Evolutionary conservation across 768 basidiomycete species (phyloP).

Genomic region (Naganishia vaughanmartiniae): DNA sequence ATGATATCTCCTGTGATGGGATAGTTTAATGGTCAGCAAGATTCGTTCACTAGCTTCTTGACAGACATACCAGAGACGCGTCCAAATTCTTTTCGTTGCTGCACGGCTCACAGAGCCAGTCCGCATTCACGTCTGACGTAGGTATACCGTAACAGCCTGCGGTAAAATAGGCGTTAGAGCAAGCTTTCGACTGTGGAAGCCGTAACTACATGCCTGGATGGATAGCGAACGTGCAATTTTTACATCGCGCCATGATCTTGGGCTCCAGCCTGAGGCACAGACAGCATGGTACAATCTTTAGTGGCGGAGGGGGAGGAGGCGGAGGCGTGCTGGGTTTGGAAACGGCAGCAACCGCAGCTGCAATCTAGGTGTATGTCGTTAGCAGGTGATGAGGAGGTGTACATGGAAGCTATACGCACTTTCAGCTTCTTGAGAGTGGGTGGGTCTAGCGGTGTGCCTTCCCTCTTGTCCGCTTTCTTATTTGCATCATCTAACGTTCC

Average conservation of each 20-base stretch:
- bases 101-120: conserved; percentile 86
- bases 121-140: conserved; percentile 60
- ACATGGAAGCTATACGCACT: conserved; percentile 47
- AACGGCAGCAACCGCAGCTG: conserved; percentile 21
- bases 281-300: conserved; percentile 59
- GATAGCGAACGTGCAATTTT: conserved; percentile 70
- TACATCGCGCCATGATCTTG: conserved; percentile 72
- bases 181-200: background rate
- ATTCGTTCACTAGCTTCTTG: background rate
- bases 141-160: conserved; percentile 68
- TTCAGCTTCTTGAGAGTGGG: conserved; percentile 64
- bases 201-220: conserved; percentile 65
- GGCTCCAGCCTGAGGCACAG: conserved; percentile 75
- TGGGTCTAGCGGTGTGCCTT: conserved; percentile 62
- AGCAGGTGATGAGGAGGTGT: no score
- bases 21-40: background rate
- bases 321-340: conserved; percentile 64
- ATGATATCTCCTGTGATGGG: conserved; percentile 67
- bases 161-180: conserved; percentile 15
- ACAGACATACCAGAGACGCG: conserved; percentile 67
- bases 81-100: conserved; percentile 77
- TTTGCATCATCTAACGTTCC: conserved; percentile 53
- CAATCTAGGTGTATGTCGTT: background rate
- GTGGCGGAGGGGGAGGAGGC: conserved; percentile 53
- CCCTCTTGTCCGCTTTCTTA: conserved; percentile 59